Base-by-base conservation (phyloP, 768 basidiomycete species). In the Lanmaoa pseudosensibilis region DNA sequence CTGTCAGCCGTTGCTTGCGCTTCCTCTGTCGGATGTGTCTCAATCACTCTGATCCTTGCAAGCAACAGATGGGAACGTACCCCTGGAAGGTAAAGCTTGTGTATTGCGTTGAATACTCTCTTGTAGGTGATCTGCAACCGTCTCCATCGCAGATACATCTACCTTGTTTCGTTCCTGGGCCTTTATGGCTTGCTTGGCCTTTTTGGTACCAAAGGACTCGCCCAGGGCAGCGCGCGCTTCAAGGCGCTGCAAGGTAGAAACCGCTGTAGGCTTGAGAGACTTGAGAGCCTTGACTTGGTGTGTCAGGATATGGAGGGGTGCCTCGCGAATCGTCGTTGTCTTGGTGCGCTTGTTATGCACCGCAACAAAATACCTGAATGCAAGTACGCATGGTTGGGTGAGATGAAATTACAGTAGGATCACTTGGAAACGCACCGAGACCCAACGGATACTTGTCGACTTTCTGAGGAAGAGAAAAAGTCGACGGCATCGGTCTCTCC, bases 171-270 rank as follows among this genome's bases (percentile, higher is more conserved):
- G 83, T 73, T 95, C 94, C 51, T 82, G 83, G 5, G 93, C 89
- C 50, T 83, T 83, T 66, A 98, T 94, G 30, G 84, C 86, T 11
- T 84, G 83, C 71, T 92, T 89, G 44, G 94, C 92, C 69, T 97
- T 98, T 75, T 94, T 92, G 25, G 94, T 96, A 21, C 96, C 96
- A 61, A 99, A 99, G 1, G 90, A 84, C 70, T 94, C 88, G 33
- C 96, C 94, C 2, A 99, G 82, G n/a, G 83, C 78, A 52, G 83
- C 90, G 40, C 87, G 81, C 16, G 87, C 87, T 49, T 86, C 80
- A 39, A 80, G 74, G 56, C 85, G 81, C 46, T 77, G 62, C 47
- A 82, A 74, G 10, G 77, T 71, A 16, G 84, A 80, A 9, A 80
- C 80, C 13, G 77, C 73, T 5, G 80, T 73, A 15, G 82, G 75